A percentile compares a stretch with the other conserved stretches of the same genome.
Evolutionary conservation across 2,329 filamentous ascomycete species (phyloP).

Genomic region (Didymella pomorum): DNA sequence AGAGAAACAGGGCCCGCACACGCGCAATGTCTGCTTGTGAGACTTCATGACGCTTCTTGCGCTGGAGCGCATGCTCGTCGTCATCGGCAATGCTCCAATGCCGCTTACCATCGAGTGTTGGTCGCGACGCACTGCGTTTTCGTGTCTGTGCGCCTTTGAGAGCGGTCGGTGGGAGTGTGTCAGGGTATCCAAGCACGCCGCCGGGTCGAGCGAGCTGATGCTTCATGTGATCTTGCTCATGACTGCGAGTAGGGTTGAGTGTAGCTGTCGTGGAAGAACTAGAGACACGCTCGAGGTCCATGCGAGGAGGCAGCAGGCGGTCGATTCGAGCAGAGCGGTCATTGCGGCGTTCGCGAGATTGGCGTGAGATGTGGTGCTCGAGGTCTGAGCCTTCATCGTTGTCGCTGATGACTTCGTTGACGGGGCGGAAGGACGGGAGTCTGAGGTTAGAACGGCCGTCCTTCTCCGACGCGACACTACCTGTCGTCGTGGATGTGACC

Average conservation of each 20-base stretch:
- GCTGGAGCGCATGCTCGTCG: constrained; percentile 46
- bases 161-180: constrained; percentile 40
- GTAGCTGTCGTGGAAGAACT: constrained; percentile 31
- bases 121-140: constrained; percentile 43
- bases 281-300: constrained; percentile 53
- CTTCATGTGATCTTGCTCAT: constrained; percentile 40
- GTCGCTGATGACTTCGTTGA: constrained; percentile 41
- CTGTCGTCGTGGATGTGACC: constrained; percentile 34
- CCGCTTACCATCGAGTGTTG: constrained; percentile 53
- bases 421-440: constrained; percentile 46
- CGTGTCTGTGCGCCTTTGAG: constrained; percentile 33
- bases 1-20: constrained; percentile 77
- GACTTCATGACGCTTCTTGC: constrained; percentile 29
- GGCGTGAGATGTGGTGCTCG: constrained; percentile 54
- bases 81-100: constrained; percentile 67
- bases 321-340: constrained; percentile 55
- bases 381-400: constrained; percentile 32
- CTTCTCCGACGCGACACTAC: constrained; percentile 34
- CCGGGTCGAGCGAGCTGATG: constrained; percentile 45
- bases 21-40: constrained; percentile 77
- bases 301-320: constrained; percentile 58
- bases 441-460: constrained; percentile 45
- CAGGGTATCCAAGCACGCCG: constrained; percentile 28
- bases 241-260: constrained; percentile 34
- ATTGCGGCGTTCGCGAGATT: constrained; percentile 48